Conservation (phyloP, 148 eudicot species). For the Camellia sinensis region DNA sequence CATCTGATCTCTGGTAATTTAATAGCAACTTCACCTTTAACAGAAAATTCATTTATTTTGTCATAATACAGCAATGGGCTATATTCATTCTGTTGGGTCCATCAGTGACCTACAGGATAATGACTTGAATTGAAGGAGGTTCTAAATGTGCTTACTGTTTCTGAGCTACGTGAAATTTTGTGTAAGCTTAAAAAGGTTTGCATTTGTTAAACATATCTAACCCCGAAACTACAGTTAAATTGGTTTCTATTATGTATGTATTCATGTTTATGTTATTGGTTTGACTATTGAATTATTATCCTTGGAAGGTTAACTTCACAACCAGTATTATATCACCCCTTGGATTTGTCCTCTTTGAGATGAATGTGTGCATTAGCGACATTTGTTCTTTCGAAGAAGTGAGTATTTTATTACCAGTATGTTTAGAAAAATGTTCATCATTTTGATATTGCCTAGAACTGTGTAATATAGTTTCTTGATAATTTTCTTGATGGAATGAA, state of each 20-base stretch:
- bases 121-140: slow-evolving; percentile 55
- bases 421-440: background rate
- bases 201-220: background rate
- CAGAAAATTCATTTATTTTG: slow-evolving; percentile 20
- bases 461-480: too few relatives aligned
- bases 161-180: slow-evolving; percentile 63
- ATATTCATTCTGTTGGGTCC: slow-evolving; percentile 36
- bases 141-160: slow-evolving; percentile 60
- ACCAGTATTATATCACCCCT: background rate
- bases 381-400: background rate
- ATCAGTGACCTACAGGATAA: slow-evolving; percentile 35
- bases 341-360: background rate
- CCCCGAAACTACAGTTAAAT: background rate
- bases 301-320: background rate
- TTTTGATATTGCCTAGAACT: background rate
- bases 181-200: slow-evolving; percentile 54
- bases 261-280: background rate
- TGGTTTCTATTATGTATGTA: background rate
- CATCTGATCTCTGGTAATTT: slow-evolving; percentile 7
- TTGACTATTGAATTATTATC: background rate
- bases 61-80: slow-evolving; percentile 59
- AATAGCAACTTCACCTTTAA: background rate
- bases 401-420: background rate
- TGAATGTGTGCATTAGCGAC: background rate
- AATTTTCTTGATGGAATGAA: too few relatives aligned